Conservation (phyloP, 2,329 filamentous ascomycete genomes). For the Alternaria ethzedia region DNA sequence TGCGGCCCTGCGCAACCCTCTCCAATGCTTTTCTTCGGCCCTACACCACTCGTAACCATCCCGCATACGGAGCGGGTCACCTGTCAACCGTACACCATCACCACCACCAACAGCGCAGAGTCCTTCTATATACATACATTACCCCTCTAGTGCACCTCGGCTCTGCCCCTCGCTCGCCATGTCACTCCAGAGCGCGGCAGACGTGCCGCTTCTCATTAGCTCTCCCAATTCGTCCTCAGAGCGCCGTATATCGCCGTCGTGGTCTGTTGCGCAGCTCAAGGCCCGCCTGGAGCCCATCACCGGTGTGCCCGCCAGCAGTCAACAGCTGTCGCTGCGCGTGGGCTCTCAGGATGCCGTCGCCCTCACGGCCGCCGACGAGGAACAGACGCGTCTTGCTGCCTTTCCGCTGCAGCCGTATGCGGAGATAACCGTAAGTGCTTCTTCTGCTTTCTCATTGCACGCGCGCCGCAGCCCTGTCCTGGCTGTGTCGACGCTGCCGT, state of each 20-base stretch:
- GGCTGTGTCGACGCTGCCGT: conserved; percentile 11
- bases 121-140: conserved; percentile 3
- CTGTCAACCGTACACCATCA: conserved; percentile 14
- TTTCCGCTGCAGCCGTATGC: conserved; percentile 77
- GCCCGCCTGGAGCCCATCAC: conserved; percentile 90
- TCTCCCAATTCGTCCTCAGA: conserved; percentile 83
- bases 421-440: conserved; percentile 75
- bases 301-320: conserved; percentile 81
- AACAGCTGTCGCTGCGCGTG: conserved; percentile 75
- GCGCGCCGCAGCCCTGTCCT: conserved; percentile 22
- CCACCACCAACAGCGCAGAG: conserved; percentile 6
- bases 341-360: conserved; percentile 67
- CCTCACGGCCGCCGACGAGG: conserved; percentile 75
- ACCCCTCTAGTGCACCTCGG: conserved; percentile 12
- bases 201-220: conserved; percentile 76
- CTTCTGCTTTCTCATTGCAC: conserved; percentile 22
- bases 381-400: conserved; percentile 66
- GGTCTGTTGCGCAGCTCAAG: conserved; percentile 86
- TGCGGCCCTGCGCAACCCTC: conserved; percentile 1
- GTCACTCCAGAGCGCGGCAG: conserved; percentile 62
- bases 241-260: conserved; percentile 88
- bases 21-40: conserved; percentile 9
- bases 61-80: conserved; percentile 23
- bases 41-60: conserved; percentile 15
- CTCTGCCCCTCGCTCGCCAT: conserved; percentile 19